Conservation (phyloP, 2,329 filamentous ascomycete species). For the Amylocarpus encephaloides region DNA sequence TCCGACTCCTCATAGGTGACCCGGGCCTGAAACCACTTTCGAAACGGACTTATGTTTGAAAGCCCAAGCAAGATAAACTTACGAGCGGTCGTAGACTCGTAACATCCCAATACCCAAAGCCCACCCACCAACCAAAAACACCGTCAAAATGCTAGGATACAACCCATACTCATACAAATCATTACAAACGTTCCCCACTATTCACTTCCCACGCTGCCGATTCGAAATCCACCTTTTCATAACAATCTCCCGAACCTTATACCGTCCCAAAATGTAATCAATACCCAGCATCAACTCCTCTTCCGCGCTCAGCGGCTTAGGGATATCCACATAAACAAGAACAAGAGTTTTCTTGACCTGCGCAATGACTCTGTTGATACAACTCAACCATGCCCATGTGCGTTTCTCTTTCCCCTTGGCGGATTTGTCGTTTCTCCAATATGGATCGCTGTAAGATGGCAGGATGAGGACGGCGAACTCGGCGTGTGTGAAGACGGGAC, state of each 20-base stretch:
- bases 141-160: neutral
- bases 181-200: neutral
- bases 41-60: no score
- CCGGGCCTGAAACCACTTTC: no score
- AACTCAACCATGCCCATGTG: conserved; percentile 80
- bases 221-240: conserved; percentile 81
- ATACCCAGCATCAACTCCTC: conserved; percentile 48
- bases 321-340: conserved; percentile 85
- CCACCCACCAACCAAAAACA: neutral
- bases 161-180: neutral
- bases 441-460: conserved; percentile 69
- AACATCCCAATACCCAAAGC: no score
- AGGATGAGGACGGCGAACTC: conserved; percentile 85
- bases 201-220: conserved; percentile 35
- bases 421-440: conserved; percentile 54
- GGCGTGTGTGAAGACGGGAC: conserved; percentile 90
- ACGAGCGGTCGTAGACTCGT: no score
- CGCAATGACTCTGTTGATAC: conserved; percentile 79
- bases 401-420: conserved; percentile 44
- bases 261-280: conserved; percentile 56
- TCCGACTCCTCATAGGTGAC: no score
- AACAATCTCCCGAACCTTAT: conserved; percentile 73
- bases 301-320: conserved; percentile 52
- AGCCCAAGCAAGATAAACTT: no score
- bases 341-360: conserved; percentile 89